A percentile compares a stretch with the other conserved stretches of the same genome.
phyloP scores from a whole-genome alignment of 176 grass and related monocot genomes.

The Microstegium vimineum region DNA sequence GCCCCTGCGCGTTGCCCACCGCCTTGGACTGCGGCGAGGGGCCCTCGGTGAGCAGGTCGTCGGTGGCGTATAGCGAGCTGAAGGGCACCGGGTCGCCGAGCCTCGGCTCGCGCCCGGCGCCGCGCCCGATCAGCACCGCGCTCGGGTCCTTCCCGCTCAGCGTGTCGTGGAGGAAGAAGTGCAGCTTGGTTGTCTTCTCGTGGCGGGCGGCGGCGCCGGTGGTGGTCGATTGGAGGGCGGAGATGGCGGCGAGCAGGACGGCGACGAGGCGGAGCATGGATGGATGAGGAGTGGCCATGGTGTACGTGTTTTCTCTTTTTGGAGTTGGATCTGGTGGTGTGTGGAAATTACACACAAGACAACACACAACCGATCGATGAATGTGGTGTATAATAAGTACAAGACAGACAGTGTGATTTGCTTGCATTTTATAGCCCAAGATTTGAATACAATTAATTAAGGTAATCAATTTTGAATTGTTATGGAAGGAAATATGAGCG shows the following conservation, averaged over 20 bases:
- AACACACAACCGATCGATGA: no score
- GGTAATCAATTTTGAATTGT: neutral
- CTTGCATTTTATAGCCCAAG: neutral
- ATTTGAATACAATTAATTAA: neutral
- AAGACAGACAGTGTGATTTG: neutral
- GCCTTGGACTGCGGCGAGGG: conserved; percentile 22
- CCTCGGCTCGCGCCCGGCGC: neutral
- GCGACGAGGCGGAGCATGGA: neutral
- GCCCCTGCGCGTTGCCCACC: conserved; percentile 46
- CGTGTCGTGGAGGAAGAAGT: conserved; percentile 61
- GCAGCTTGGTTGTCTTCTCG: conserved; percentile 41
- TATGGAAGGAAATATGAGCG: neutral
- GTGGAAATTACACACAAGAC: no score
- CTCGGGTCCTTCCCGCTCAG: conserved; percentile 31
- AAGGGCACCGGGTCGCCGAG: conserved; percentile 18
- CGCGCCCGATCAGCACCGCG: conserved; percentile 17
- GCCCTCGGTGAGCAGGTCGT: conserved; percentile 45
- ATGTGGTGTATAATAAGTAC: neutral
- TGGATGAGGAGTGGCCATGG: neutral
- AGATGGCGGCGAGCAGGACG: neutral
- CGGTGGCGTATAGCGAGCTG: conserved; percentile 20
- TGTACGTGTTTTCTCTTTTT: neutral
- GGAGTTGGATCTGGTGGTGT: neutral
- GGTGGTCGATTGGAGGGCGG: neutral
- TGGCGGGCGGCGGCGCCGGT: neutral